Conservation (phyloP, 208 protist species). For the Acanthamoeba lenticulata region DNA sequence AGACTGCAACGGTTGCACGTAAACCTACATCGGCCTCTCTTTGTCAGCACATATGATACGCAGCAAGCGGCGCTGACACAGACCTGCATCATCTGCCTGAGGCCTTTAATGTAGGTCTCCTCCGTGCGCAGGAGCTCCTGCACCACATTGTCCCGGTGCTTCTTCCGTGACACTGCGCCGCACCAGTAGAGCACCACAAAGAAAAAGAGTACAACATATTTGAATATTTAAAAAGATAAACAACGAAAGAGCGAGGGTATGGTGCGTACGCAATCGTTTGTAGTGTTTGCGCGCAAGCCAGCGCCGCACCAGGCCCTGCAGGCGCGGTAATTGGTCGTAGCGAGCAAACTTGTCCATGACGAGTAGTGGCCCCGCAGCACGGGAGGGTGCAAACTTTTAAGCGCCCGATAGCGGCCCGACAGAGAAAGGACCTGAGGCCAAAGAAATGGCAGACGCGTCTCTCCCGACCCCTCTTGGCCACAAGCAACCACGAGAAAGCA, state of each 20-base stretch:
- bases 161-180: slow-evolving; percentile 7
- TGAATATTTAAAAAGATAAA: not conserved
- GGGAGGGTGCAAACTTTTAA: too few relatives aligned
- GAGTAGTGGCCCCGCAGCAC: too few relatives aligned
- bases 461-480: too few relatives aligned
- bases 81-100: slow-evolving; percentile 49
- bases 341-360: not conserved
- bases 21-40: too few relatives aligned
- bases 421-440: too few relatives aligned
- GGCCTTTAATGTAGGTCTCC: slow-evolving; percentile 57
- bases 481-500: too few relatives aligned
- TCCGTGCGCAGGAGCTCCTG: slow-evolving; percentile 28
- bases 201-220: not conserved
- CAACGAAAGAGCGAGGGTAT: not conserved
- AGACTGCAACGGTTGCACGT: slow-evolving; percentile 8
- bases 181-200: not conserved
- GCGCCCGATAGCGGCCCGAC: too few relatives aligned
- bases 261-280: slow-evolving; percentile 2
- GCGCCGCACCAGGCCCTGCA: slow-evolving; percentile 50
- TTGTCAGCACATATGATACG: too few relatives aligned
- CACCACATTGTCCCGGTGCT: slow-evolving; percentile 57
- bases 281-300: slow-evolving; percentile 57
- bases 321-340: not conserved
- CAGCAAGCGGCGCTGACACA: too few relatives aligned
- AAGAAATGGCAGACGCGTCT: too few relatives aligned